Percentiles rank a stretch among this genome's conserved stretches.
Conservation (phyloP, 1,284 basidiomycete species). For the Exsudoporus floridanus region DNA sequence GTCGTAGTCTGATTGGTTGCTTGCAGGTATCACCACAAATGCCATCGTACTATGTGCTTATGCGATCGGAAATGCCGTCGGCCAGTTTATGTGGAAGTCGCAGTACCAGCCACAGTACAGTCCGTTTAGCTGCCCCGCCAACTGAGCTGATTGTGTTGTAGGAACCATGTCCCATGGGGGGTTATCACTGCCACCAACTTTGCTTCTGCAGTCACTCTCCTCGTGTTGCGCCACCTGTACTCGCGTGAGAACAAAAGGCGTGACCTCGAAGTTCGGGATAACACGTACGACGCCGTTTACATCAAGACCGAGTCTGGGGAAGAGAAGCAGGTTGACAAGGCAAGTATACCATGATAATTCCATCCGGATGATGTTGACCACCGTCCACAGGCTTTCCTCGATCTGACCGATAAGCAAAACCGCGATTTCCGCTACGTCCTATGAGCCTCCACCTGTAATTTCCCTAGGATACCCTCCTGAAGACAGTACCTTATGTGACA, state of each 20-base stretch:
- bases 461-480: neutral
- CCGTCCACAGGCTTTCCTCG: slow-evolving; percentile 54
- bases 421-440: slow-evolving; percentile 59
- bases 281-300: slow-evolving; percentile 64
- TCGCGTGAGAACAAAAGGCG: slow-evolving; percentile 63
- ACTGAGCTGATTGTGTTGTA: slow-evolving; percentile 24
- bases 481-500: slow-evolving; percentile 3
- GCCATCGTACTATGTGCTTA: slow-evolving; percentile 72
- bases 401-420: slow-evolving; percentile 66
- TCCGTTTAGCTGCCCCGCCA: neutral
- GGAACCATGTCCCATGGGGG: slow-evolving; percentile 67
- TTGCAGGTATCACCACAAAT: slow-evolving; percentile 64
- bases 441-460: slow-evolving; percentile 19
- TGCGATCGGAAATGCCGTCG: slow-evolving; percentile 69
- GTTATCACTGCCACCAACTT: slow-evolving; percentile 61
- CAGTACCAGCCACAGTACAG: slow-evolving; percentile 63
- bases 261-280: slow-evolving; percentile 54
- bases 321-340: slow-evolving; percentile 62
- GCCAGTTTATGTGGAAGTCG: slow-evolving; percentile 77
- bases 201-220: slow-evolving; percentile 50
- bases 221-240: slow-evolving; percentile 62
- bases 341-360: slow-evolving; percentile 29
- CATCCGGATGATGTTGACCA: slow-evolving; percentile 7
- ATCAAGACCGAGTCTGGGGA: slow-evolving; percentile 50
- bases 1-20: slow-evolving; percentile 11